These are phyloP conservation scores for Kwoniella sp. DNA, from an alignment of 768 basidiomycete genomes.

Conservation along the genomic window DNA sequence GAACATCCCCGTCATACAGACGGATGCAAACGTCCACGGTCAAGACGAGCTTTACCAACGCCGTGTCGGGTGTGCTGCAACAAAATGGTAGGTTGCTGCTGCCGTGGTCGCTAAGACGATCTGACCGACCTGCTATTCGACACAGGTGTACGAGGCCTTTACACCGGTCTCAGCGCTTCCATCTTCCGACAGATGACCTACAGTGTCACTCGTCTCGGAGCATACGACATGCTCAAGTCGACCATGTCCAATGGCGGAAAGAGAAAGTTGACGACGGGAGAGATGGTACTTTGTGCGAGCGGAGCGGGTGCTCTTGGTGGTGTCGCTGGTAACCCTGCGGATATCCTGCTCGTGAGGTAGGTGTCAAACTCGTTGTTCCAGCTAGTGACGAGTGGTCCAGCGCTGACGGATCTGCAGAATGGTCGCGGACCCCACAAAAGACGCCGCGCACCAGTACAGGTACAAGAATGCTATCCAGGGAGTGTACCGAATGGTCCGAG, in stretches of 20 bases:
- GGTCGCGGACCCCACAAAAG: conserved; percentile 45
- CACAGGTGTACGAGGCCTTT: conserved; percentile 43
- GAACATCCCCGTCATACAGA: conserved; percentile 10
- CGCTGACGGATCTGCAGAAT: conserved; percentile 24
- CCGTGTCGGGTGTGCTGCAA: conserved; percentile 21
- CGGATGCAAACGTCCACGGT: conserved; percentile 40
- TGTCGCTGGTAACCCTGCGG: conserved; percentile 42
- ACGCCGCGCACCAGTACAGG: conserved; percentile 27
- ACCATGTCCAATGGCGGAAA: conserved; percentile 24
- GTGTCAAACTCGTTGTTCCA: not conserved
- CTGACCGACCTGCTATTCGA: not conserved
- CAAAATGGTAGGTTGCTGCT: conserved; percentile 20
- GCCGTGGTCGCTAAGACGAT: not conserved
- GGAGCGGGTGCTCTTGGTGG: conserved; percentile 46
- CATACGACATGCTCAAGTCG: conserved; percentile 44
- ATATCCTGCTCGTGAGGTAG: conserved; percentile 39
- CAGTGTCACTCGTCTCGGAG: conserved; percentile 42
- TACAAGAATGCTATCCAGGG: conserved; percentile 47
- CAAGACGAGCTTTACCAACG: conserved; percentile 28
- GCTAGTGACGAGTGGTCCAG: not conserved
- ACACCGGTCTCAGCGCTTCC: conserved; percentile 45
- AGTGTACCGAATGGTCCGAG: conserved; percentile 38
- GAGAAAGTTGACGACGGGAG: conserved; percentile 23
- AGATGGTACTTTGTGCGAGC: conserved; percentile 43
- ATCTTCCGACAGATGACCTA: conserved; percentile 47